A percentile compares a stretch with the other conserved stretches of the same genome.
Conservation (phyloP, 768 basidiomycete species). For the Brasilioporus rufonigricans region DNA sequence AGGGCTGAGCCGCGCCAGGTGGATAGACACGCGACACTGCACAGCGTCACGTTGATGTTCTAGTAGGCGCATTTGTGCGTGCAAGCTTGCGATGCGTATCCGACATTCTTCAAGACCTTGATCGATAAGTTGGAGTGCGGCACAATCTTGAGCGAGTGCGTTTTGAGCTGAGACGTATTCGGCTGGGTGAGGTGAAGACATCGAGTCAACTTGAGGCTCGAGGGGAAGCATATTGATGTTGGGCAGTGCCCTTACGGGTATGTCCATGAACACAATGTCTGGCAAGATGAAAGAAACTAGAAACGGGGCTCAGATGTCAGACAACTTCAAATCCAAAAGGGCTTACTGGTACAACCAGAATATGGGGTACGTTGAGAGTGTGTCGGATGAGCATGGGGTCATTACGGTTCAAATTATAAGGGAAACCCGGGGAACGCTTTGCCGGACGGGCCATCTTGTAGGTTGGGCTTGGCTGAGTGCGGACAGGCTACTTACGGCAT, state of each 20-base stretch:
- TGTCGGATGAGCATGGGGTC: neutral
- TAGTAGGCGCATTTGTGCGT: constrained; percentile 17
- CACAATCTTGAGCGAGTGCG: constrained; percentile 18
- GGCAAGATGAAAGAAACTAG: constrained; percentile 7
- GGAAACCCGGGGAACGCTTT: neutral
- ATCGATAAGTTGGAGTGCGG: constrained; percentile 14
- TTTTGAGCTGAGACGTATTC: constrained; percentile 18
- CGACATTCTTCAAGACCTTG: constrained; percentile 20
- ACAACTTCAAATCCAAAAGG: neutral
- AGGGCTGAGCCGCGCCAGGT: constrained; percentile 30
- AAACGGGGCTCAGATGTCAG: neutral
- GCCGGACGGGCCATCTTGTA: neutral
- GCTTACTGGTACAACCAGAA: constrained; percentile 5
- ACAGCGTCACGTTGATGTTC: constrained; percentile 18
- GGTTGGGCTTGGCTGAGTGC: constrained; percentile 11
- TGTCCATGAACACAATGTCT: neutral
- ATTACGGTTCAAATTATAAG: constrained; percentile 7
- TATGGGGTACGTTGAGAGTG: neutral
- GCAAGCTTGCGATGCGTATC: constrained; percentile 9
- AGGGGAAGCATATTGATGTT: neutral
- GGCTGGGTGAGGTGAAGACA: constrained; percentile 18
- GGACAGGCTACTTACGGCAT: neutral
- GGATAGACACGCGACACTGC: constrained; percentile 15
- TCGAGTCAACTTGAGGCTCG: constrained; percentile 21
- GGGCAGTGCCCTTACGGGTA: neutral